Percentiles rank a stretch among this genome's conserved stretches.
Evolutionary conservation across 2,329 filamentous ascomycete species (phyloP).

Genomic region (Cladophialophora immunda): DNA sequence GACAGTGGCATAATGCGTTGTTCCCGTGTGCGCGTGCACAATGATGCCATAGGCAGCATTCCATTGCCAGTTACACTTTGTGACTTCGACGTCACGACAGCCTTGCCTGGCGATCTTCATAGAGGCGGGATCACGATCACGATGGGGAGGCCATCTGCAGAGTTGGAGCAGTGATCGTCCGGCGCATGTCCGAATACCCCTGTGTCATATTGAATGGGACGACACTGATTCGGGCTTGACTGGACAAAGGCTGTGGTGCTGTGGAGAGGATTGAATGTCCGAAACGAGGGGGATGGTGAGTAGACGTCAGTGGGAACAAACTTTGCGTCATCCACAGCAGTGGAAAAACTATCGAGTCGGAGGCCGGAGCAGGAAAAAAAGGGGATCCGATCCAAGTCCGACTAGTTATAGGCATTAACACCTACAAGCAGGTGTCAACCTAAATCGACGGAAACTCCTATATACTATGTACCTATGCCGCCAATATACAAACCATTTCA

Average conservation of each 20-base stretch:
- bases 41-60: conserved; percentile 3
- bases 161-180: neutral
- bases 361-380: neutral
- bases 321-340: neutral
- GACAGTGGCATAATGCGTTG: neutral
- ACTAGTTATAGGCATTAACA: no score
- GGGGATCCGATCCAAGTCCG: neutral
- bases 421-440: no score
- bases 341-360: neutral
- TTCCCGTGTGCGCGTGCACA: neutral
- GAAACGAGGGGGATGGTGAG: neutral
- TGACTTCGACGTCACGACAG: conserved; percentile 2
- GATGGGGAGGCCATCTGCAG: neutral
- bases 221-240: neutral
- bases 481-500: neutral
- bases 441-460: no score
- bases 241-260: neutral
- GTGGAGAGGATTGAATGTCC: neutral
- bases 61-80: neutral
- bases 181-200: neutral
- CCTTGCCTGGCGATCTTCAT: neutral
- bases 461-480: no score
- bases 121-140: neutral
- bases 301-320: neutral
- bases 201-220: neutral